A percentile compares a stretch with the other conserved stretches of the same genome.
These are phyloP conservation scores for Fusarium zealandicum DNA, from an alignment of 2,329 filamentous ascomycete species.

Conservation along the genomic window DNA sequence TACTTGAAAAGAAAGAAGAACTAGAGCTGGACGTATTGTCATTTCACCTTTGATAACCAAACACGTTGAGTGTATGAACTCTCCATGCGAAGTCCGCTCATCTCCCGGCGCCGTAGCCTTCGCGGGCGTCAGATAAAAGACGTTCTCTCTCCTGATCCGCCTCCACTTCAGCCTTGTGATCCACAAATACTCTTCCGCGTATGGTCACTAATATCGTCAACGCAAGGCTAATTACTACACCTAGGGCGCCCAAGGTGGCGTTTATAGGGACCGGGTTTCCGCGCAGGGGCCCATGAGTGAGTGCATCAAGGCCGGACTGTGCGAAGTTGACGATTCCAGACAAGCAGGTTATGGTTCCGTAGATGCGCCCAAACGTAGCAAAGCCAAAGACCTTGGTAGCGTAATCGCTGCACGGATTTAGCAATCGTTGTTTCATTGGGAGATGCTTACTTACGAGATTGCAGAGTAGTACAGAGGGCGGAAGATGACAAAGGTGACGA, in stretches of 20 bases:
- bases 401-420: constrained; percentile 61
- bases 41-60: too few relatives aligned
- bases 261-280: constrained; percentile 21
- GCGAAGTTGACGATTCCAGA: constrained; percentile 76
- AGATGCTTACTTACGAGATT: constrained; percentile 59
- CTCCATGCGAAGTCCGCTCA: background rate
- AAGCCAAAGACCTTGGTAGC: constrained; percentile 83
- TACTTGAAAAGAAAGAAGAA: too few relatives aligned
- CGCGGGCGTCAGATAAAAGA: constrained; percentile 14
- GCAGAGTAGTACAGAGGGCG: constrained; percentile 80
- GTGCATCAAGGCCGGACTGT: constrained; percentile 72
- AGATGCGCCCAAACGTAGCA: constrained; percentile 80
- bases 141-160: constrained; percentile 23
- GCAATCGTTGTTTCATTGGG: rapidly evolving
- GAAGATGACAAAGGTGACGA: constrained; percentile 74
- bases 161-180: constrained; percentile 24
- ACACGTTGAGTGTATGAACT: too few relatives aligned
- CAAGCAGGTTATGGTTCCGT: constrained; percentile 76
- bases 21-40: too few relatives aligned
- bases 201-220: constrained; percentile 16
- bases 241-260: constrained; percentile 1
- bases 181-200: constrained; percentile 19
- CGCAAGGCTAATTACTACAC: constrained; percentile 4
- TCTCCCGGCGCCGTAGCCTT: constrained; percentile 11
- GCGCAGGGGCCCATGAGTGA: constrained; percentile 55